Evolutionary conservation across 768 basidiomycete genomes (phyloP).

Genomic region (Lentinula sp.): DNA sequence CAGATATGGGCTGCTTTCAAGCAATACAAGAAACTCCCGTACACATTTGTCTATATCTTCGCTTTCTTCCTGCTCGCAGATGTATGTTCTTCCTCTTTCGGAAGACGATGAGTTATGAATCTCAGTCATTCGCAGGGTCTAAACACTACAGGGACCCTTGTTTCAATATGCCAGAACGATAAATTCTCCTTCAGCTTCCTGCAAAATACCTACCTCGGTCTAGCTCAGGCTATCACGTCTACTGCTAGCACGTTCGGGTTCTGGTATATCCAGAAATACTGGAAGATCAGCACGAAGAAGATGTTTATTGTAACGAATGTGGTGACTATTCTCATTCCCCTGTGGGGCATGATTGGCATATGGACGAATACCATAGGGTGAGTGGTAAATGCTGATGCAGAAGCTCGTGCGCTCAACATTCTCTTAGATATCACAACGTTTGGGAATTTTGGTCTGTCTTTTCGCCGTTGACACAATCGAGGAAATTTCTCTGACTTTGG

Average conservation of each 20-base stretch:
- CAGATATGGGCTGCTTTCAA: constrained; percentile 74
- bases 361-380: constrained; percentile 75
- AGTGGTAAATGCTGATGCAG: constrained; percentile 10
- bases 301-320: constrained; percentile 82
- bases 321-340: constrained; percentile 68
- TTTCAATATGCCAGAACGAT: constrained; percentile 75
- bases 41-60: constrained; percentile 77
- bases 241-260: constrained; percentile 49
- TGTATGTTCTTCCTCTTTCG: constrained; percentile 27
- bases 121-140: constrained; percentile 45
- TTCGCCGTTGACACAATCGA: neutral
- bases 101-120: neutral
- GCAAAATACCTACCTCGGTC: constrained; percentile 72
- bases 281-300: constrained; percentile 73
- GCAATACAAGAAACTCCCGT: constrained; percentile 72
- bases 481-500: neutral
- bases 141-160: constrained; percentile 73
- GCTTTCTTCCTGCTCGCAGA: constrained; percentile 77
- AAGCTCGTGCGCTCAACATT: neutral
- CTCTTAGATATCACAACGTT: constrained; percentile 61
- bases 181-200: constrained; percentile 79
- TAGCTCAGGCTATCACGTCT: constrained; percentile 71
- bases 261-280: constrained; percentile 79
- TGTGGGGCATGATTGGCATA: constrained; percentile 85
- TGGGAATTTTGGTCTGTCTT: constrained; percentile 80